Evolutionary conservation across 768 basidiomycete genomes (phyloP).

Genomic region (Antrodiella citrinella): DNA sequence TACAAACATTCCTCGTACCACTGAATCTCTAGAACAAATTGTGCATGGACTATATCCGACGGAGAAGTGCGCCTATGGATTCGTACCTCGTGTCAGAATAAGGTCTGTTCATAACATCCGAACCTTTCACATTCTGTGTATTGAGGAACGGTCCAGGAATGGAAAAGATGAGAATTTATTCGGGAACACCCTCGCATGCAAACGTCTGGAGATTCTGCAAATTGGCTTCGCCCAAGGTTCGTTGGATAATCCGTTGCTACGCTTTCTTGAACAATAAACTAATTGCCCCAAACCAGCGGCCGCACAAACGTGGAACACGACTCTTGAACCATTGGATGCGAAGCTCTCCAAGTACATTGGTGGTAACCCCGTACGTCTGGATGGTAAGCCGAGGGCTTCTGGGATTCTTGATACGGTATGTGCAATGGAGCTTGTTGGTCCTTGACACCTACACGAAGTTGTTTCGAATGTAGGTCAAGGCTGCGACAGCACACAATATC

Average conservation of each 20-base stretch:
- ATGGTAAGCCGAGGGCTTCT: constrained; percentile 67
- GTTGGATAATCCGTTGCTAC: background rate
- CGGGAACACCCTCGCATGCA: constrained; percentile 62
- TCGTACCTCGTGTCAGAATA: constrained; percentile 38
- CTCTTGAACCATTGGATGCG: constrained; percentile 51
- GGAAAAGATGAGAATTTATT: constrained; percentile 63
- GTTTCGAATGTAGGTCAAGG: constrained; percentile 39
- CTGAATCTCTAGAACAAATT: constrained; percentile 67
- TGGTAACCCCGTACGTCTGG: constrained; percentile 63
- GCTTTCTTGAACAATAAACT: background rate
- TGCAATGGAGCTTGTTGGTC: constrained; percentile 4
- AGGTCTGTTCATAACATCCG: background rate
- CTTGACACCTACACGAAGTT: no score
- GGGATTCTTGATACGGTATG: constrained; percentile 67
- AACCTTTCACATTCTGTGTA: constrained; percentile 4
- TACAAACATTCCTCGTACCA: constrained; percentile 72
- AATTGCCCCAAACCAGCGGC: constrained; percentile 37
- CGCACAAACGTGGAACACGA: constrained; percentile 52
- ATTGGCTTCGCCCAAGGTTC: constrained; percentile 59
- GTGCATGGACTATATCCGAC: constrained; percentile 66
- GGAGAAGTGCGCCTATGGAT: constrained; percentile 34
- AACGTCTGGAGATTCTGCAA: constrained; percentile 54
- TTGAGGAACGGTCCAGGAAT: constrained; percentile 47
- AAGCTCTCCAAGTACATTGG: constrained; percentile 62
- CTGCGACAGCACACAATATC: constrained; percentile 65